Percentiles rank a stretch among this genome's conserved stretches.
phyloP scores from a whole-genome alignment of 139 green algal genomes.

The Chlorella sp. region DNA sequence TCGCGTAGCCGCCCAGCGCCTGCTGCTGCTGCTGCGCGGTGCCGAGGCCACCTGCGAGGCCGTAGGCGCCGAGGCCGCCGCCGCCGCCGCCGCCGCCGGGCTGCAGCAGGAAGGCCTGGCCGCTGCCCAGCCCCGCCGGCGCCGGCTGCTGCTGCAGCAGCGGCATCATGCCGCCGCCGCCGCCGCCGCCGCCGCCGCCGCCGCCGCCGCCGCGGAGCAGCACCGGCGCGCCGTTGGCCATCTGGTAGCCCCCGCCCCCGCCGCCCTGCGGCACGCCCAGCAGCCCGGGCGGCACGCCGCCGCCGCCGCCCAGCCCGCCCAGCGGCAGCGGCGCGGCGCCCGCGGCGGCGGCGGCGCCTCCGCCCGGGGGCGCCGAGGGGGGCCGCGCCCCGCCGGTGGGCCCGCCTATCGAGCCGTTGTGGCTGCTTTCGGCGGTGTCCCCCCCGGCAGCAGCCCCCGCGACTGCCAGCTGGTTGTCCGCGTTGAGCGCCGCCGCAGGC shows the following conservation, averaged over 20 bases:
- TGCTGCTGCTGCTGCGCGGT: no score
- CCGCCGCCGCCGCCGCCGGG: background rate
- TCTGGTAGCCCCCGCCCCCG: constrained; percentile 12
- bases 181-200: constrained; percentile 1
- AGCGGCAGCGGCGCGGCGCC: background rate
- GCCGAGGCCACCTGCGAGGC: no score
- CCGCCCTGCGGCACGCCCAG: constrained; percentile 5
- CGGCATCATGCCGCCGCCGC: constrained; percentile 32
- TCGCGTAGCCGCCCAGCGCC: background rate
- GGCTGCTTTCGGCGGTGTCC: constrained; percentile 6
- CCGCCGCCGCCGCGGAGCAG: constrained; percentile 40
- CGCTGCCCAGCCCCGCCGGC: background rate
- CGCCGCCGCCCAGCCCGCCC: background rate
- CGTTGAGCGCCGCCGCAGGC: no score
- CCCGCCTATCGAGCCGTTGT: no score
- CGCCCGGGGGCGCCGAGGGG: background rate
- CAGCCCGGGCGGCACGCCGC: background rate
- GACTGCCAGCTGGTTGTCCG: constrained; percentile 20
- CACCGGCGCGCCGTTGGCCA: constrained; percentile 74
- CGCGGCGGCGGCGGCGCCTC: background rate
- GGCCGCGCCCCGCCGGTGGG: constrained; percentile 12
- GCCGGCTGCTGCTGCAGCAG: background rate
- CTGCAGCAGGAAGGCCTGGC: background rate
- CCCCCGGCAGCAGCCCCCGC: constrained; percentile 13
- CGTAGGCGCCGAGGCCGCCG: no score